Base-by-base conservation (phyloP, 2,329 filamentous ascomycete species). In the Aspergillus pseudotamarii region DNA sequence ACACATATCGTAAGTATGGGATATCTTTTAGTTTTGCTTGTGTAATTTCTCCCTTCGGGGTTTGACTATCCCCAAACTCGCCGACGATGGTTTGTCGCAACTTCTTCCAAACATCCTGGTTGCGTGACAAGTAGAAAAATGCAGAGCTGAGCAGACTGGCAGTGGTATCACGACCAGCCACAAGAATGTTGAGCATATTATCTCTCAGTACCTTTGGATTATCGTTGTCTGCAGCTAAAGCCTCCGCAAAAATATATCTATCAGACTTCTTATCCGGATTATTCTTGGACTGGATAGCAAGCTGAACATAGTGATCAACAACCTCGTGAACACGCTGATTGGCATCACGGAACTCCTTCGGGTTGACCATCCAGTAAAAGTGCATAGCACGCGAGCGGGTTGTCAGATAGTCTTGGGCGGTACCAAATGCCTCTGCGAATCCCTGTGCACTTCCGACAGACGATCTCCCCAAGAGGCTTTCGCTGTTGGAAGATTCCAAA, bases 81-180 rank as follows among this genome's bases (percentile, higher is more conserved):
- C 77, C 72, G 5, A 79, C 34, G 28, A 79, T 69, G 38, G 71
- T 71, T 5, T 60, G 65, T 2, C 79, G 78, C 2, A 83, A 69
- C 46, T 77, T 75, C 5, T 69, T 58, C 69, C 76, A 80, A 9
- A 77, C 72, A 2, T 69, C 57, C 2, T 75, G 77, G 46, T 81
- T 68, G 46, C 76, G 77, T 45, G 81, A 80, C 4, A 84, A 73
- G 63, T 80, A 81, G 62, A 80, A 82, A 58, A 86, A 83, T 0
- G 80, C 75, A 3, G 79, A 82, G 9, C 80, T 76, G 1, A 82
- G 69, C 9, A 81, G 62, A 58, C 77, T 76, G 26, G 80, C 83
- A 1, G 84, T 86, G 0, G 84, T 86, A 67, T 86, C 84, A 4
- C 83, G 80, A 12, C 83, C 83, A 3, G 84, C 84, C 0, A 85